Conservation (phyloP, 176 grass and related monocot genomes). For the Olyra latifolia region DNA sequence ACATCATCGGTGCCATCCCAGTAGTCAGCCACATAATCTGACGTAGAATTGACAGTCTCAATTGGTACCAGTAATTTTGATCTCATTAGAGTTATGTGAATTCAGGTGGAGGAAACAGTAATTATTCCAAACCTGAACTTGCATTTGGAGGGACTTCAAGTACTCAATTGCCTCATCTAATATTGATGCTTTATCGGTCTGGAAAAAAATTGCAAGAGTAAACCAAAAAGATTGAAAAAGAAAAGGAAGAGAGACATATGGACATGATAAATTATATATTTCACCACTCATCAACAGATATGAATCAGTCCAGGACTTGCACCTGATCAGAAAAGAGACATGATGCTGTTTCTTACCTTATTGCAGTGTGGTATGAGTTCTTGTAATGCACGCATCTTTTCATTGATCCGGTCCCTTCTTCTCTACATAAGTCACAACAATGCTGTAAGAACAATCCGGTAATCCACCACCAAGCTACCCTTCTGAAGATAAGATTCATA, state of each 20-base stretch:
- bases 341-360: conserved; percentile 57
- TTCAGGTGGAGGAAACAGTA: not conserved
- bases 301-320: conserved; percentile 1
- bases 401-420: conserved; percentile 94
- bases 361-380: conserved; percentile 93
- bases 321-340: conserved; percentile 11
- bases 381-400: conserved; percentile 84
- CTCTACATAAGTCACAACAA: conserved; percentile 51
- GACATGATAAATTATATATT: not conserved
- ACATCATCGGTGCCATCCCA: conserved; percentile 76
- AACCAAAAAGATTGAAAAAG: not conserved
- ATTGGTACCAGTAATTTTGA: not conserved
- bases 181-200: conserved; percentile 95
- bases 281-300: conserved; percentile 15
- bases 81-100: not conserved
- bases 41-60: conserved; percentile 1
- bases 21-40: conserved; percentile 98
- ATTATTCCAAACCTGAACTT: conserved; percentile 71
- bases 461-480: not conserved
- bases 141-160: conserved; percentile 91
- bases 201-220: conserved; percentile 13
- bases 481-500: not conserved
- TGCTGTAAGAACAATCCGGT: conserved; percentile 9
- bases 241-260: conserved; percentile 1
- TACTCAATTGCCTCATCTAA: conserved; percentile 92